Conservation (phyloP, 2,329 filamentous ascomycete genomes). For the Orbilia javanica region DNA sequence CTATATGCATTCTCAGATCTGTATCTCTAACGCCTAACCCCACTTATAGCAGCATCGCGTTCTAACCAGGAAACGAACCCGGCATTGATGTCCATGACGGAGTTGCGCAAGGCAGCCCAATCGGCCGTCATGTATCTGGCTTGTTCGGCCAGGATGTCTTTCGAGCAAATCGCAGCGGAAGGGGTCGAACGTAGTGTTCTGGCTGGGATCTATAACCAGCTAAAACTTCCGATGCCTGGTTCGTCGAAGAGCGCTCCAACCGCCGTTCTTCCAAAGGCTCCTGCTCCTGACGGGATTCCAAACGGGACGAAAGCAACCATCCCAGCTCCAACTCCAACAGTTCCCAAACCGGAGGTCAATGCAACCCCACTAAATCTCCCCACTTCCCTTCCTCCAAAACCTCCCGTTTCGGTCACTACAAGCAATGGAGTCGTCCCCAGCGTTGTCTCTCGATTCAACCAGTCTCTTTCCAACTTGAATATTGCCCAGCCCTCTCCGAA, state of each 20-base stretch:
- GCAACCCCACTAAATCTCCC: constrained; percentile 4
- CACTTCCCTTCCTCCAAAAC: constrained; percentile 43
- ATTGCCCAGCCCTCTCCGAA: constrained; percentile 11
- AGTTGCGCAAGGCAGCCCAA: constrained; percentile 72
- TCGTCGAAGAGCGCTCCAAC: constrained; percentile 22
- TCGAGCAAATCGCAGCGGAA: constrained; percentile 78
- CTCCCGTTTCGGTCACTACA: neutral
- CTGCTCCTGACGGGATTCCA: neutral
- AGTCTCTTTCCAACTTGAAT: constrained; percentile 33
- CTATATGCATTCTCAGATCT: neutral
- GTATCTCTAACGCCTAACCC: constrained; percentile 6
- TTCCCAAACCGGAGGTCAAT: constrained; percentile 8
- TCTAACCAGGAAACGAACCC: constrained; percentile 5
- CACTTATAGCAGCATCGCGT: constrained; percentile 25
- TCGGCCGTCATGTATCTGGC: constrained; percentile 75
- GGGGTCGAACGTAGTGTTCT: constrained; percentile 76
- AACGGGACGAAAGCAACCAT: constrained; percentile 15
- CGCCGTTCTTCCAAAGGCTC: neutral
- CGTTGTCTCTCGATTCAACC: constrained; percentile 52
- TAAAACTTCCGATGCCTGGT: constrained; percentile 70
- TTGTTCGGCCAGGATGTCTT: constrained; percentile 77
- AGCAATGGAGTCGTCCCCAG: constrained; percentile 12
- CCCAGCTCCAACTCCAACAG: constrained; percentile 5
- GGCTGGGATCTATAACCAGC: constrained; percentile 75
- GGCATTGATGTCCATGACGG: constrained; percentile 15